Percentiles rank a stretch among this genome's conserved stretches.
Conservation (phyloP, 2,329 filamentous ascomycete genomes). For the Ascochyta lentis region DNA sequence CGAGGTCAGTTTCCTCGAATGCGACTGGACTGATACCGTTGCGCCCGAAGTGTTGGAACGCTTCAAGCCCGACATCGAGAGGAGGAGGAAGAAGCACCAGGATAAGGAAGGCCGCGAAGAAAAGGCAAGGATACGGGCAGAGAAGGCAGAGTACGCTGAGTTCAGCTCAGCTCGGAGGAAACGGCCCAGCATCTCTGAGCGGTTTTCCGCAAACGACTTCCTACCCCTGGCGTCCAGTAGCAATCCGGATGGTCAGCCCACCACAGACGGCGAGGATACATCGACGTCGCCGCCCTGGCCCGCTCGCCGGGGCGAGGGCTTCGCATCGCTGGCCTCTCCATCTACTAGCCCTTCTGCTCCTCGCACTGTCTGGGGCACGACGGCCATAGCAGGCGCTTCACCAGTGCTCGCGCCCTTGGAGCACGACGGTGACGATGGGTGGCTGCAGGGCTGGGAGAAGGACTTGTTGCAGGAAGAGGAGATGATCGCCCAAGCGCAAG, state of each 20-base stretch:
- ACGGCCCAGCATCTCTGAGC: constrained; percentile 60
- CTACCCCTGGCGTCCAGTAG: constrained; percentile 44
- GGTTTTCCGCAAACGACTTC: constrained; percentile 60
- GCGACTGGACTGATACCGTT: constrained; percentile 93
- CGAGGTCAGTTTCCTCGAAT: constrained; percentile 88
- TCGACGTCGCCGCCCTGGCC: constrained; percentile 58
- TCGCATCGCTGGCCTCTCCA: constrained; percentile 74
- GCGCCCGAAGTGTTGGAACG: constrained; percentile 73
- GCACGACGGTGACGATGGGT: constrained; percentile 72
- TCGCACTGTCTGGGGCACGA: constrained; percentile 93
- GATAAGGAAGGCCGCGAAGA: constrained; percentile 89
- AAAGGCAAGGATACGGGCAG: constrained; percentile 80
- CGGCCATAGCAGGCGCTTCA: constrained; percentile 64
- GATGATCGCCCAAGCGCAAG: constrained; percentile 58
- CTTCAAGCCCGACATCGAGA: constrained; percentile 79
- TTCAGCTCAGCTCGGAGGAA: constrained; percentile 71
- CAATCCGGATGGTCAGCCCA: constrained; percentile 30
- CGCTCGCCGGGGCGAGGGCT: constrained; percentile 63
- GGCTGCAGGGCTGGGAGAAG: constrained; percentile 84
- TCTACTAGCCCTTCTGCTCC: constrained; percentile 79
- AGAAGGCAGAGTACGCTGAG: constrained; percentile 76
- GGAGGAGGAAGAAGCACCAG: constrained; percentile 74
- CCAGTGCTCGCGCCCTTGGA: constrained; percentile 59
- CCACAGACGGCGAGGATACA: constrained; percentile 42
- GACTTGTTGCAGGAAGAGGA: constrained; percentile 69